Evolutionary conservation across 2,329 filamentous ascomycete genomes (phyloP).

Genomic region (Juglanconis oblonga): DNA sequence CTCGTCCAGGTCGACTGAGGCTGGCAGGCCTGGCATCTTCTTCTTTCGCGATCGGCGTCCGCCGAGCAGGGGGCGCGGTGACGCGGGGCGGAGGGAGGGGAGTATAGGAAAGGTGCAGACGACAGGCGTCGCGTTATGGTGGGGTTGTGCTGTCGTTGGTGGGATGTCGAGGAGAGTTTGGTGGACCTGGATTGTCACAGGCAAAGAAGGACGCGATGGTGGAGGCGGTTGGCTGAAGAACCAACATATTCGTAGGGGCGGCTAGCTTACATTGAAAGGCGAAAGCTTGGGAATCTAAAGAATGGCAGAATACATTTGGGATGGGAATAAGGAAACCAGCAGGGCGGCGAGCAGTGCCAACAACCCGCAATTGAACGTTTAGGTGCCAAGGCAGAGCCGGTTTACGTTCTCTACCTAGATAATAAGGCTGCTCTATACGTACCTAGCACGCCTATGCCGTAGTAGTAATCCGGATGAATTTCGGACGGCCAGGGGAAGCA

Average conservation of each 20-base stretch:
- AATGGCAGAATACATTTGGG: not conserved
- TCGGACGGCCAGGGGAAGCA: not conserved
- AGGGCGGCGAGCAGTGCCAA: not conserved
- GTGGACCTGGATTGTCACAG: constrained; percentile 2
- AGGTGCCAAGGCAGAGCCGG: not conserved
- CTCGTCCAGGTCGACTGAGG: constrained; percentile 96
- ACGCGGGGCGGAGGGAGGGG: not conserved
- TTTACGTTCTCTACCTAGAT: too few species aligned
- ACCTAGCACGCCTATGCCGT: not conserved
- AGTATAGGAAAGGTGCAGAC: not conserved
- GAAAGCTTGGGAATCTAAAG: not conserved
- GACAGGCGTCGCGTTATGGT: constrained; percentile 1
- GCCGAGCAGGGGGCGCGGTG: not conserved
- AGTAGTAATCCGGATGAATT: constrained; percentile 9
- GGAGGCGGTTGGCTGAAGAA: constrained; percentile 25
- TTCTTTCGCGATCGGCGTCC: not conserved
- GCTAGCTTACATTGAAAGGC: not conserved
- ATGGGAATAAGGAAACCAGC: not conserved
- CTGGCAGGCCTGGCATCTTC: constrained; percentile 47
- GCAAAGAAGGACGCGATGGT: constrained; percentile 25
- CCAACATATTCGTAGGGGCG: constrained; percentile 25
- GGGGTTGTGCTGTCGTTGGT: constrained; percentile 10
- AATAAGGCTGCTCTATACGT: too few species aligned
- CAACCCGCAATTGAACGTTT: not conserved
- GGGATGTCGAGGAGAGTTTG: constrained; percentile 10